Base-by-base conservation (phyloP, 495 filamentous ascomycete genomes). In the Parathielavia appendiculata region DNA sequence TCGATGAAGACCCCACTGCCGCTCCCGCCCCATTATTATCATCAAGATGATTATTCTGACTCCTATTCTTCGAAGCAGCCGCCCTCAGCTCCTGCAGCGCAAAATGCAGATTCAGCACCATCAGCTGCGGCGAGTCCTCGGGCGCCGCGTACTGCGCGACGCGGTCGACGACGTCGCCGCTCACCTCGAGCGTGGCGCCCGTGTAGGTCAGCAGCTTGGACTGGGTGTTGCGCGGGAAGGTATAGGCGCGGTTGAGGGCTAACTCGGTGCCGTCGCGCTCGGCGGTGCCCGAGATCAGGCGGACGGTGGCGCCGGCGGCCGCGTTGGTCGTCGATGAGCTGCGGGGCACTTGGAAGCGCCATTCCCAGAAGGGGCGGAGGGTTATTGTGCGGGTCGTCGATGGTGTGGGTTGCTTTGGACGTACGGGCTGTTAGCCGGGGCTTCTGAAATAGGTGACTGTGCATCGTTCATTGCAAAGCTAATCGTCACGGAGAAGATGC, bases 181-280 rank as follows among this genome's bases (percentile, higher is more conserved):
- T 79, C 56, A 97, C 76, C 69, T 96, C 90, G 54, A 99, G 70
- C 12, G 78, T 82, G 65, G 91, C 96, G 58, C 95, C 95, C 69
- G 92, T 82, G 85, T 88, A 95, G 43, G 91, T 95, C 73, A 85
- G 92, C 59, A 99, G 86, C 23, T 91, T 90, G 36, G 88, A 86
- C 72, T 95, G 95, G 38, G 82, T 85, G 19, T 34, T 35, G 43
- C 90, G 88, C 34, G 79, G 78, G 72, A 99, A 95, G 41, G 82
- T 86, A 78, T 97, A 97, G 1, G 79, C 78, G 54, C 87, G 84
- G 57, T 85, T 87, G 13, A 82, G 80, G 13, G 91, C 90, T 55
- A 99, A 87, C 73, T 97, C 92, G 49, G 91, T 93, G 68, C 95
- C 95, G 74, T 97, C 96, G 66, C 95, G 83, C 77, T 99, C 93